These are phyloP conservation scores for Juglanconis juglandina DNA, from an alignment of 2,329 filamentous ascomycete species.

Conservation along the genomic window DNA sequence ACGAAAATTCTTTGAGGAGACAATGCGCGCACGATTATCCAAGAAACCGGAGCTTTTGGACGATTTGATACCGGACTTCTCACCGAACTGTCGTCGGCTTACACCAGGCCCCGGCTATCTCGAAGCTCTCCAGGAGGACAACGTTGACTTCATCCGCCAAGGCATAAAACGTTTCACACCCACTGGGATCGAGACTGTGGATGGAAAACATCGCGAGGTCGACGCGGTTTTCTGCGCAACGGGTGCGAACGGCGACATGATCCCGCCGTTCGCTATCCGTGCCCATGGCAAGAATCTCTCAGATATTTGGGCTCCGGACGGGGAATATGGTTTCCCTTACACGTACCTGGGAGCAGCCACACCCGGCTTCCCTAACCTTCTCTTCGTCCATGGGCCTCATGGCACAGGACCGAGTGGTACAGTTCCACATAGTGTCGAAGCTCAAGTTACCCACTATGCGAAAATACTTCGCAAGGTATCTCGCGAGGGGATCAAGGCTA, in stretches of 20 bases:
- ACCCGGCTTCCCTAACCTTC: constrained; percentile 64
- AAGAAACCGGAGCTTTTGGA: constrained; percentile 55
- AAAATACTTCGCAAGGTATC: constrained; percentile 65
- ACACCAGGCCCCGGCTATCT: constrained; percentile 67
- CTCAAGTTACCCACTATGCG: constrained; percentile 61
- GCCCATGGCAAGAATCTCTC: constrained; percentile 52
- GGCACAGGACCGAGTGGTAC: constrained; percentile 60
- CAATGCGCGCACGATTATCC: constrained; percentile 52
- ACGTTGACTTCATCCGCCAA: constrained; percentile 59
- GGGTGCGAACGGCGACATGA: constrained; percentile 58
- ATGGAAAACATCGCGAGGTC: constrained; percentile 54
- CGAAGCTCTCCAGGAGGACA: constrained; percentile 58
- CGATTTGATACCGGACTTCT: constrained; percentile 58
- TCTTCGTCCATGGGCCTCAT: constrained; percentile 62
- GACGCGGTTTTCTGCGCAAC: constrained; percentile 68
- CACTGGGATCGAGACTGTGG: constrained; percentile 57
- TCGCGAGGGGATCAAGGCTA: constrained; percentile 62
- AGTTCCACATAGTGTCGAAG: constrained; percentile 65
- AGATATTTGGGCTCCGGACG: constrained; percentile 53
- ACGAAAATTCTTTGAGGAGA: constrained; percentile 43
- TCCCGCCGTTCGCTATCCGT: constrained; percentile 58
- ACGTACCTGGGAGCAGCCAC: constrained; percentile 63
- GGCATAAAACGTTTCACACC: constrained; percentile 56
- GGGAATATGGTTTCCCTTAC: constrained; percentile 60
- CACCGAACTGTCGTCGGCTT: constrained; percentile 60